These are phyloP conservation scores for Leptodontidium sp. DNA, from an alignment of 2,329 filamentous ascomycete genomes.

Conservation along the genomic window DNA sequence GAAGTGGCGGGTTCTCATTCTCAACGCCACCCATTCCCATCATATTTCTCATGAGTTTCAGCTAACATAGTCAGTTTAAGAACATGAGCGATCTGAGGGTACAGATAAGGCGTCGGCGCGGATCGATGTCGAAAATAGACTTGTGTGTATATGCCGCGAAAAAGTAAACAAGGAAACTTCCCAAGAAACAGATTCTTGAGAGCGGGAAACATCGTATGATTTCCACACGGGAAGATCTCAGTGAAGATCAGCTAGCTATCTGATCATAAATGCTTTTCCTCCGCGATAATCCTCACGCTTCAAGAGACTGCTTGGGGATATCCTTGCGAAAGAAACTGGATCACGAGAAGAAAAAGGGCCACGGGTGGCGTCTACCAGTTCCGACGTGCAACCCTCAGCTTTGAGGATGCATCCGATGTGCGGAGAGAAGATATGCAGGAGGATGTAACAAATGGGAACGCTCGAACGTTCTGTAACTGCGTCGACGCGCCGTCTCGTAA, in stretches of 20 bases:
- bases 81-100: neutral
- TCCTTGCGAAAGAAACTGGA: neutral
- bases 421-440: constrained; percentile 9
- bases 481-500: neutral
- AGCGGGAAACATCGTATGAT: constrained; percentile 1
- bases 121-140: neutral
- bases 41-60: constrained; percentile 5
- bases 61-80: neutral
- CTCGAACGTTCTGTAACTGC: constrained; percentile 15
- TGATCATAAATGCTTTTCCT: neutral
- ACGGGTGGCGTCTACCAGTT: neutral
- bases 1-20: constrained; percentile 3
- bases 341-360: neutral
- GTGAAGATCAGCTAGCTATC: neutral
- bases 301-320: neutral
- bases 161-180: constrained; percentile 5
- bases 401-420: neutral
- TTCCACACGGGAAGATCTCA: neutral
- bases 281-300: constrained; percentile 3
- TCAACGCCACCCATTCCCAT: neutral
- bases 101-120: neutral
- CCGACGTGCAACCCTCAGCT: constrained; percentile 8
- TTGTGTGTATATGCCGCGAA: neutral
- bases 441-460: constrained; percentile 18
- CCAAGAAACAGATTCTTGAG: neutral